phyloP scores from a whole-genome alignment of 2,329 filamentous ascomycete genomes.

The Metarhizium rileyi region DNA sequence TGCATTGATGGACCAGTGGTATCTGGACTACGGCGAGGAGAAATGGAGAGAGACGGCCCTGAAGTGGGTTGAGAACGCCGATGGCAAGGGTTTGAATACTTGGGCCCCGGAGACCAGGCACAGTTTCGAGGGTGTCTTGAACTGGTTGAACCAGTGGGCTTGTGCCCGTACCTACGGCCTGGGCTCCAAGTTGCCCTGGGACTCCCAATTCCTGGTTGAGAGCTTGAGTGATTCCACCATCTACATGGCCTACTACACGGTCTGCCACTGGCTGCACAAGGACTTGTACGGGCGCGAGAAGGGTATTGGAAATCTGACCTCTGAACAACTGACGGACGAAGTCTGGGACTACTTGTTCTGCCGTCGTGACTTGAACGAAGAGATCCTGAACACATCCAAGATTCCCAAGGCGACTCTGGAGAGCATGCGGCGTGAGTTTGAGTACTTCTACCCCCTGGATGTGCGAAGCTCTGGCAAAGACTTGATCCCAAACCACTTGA shows the following conservation, averaged over 20 bases:
- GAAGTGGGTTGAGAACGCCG: conserved; percentile 58
- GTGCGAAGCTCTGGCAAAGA: conserved; percentile 86
- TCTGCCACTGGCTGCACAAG: conserved; percentile 60
- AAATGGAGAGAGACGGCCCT: conserved; percentile 72
- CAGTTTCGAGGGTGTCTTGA: conserved; percentile 73
- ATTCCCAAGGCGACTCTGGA: conserved; percentile 67
- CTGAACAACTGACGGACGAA: conserved; percentile 87
- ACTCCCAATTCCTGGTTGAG: conserved; percentile 82
- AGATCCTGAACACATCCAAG: conserved; percentile 52
- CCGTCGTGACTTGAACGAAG: conserved; percentile 58
- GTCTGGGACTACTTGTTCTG: conserved; percentile 96
- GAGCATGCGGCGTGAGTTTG: conserved; percentile 80
- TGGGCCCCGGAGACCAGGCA: conserved; percentile 71
- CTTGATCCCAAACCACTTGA: conserved; percentile 86
- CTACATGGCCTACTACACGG: conserved; percentile 76
- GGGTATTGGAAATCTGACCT: conserved; percentile 57
- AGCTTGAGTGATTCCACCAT: conserved; percentile 85
- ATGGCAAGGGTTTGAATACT: conserved; percentile 63
- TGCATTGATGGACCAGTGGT: conserved; percentile 93
- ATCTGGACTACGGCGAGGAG: conserved; percentile 89
- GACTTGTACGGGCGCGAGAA: conserved; percentile 75
- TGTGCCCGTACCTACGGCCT: conserved; percentile 86
- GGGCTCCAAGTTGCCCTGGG: conserved; percentile 92
- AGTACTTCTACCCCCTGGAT: conserved; percentile 95
- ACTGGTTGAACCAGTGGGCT: conserved; percentile 94